These are phyloP conservation scores for Cyathus striatus DNA, from an alignment of 768 basidiomycete species.

Conservation along the genomic window DNA sequence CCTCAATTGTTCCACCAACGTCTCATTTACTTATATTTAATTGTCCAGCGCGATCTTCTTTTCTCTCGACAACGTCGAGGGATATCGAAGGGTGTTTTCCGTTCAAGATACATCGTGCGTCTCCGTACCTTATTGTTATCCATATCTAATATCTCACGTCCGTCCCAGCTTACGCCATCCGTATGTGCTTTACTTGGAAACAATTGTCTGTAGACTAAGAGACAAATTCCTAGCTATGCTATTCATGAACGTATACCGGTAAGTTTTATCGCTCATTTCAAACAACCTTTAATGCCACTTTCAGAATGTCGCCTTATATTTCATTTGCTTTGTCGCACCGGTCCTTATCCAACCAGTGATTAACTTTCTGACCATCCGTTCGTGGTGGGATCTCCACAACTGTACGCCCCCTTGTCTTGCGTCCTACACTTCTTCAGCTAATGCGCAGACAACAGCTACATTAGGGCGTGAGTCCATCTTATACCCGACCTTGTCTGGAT, in stretches of 20 bases:
- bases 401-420: constrained; percentile 24
- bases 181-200: constrained; percentile 21
- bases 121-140: constrained; percentile 1
- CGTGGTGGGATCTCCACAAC: constrained; percentile 87
- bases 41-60: constrained; percentile 54
- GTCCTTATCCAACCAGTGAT: constrained; percentile 63
- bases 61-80: constrained; percentile 57
- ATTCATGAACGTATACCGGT: constrained; percentile 78
- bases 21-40: not conserved
- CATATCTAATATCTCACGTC: constrained; percentile 1
- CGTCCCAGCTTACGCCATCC: constrained; percentile 32
- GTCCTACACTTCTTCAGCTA: constrained; percentile 4
- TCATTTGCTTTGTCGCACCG: constrained; percentile 61
- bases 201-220: not conserved
- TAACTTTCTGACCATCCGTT: constrained; percentile 69
- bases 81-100: constrained; percentile 77
- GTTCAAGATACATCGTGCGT: constrained; percentile 71
- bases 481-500: constrained; percentile 2
- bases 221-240: constrained; percentile 43
- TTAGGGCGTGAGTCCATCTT: constrained; percentile 30
- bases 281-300: constrained; percentile 2
- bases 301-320: constrained; percentile 43
- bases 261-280: constrained; percentile 16
- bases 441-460: no score
- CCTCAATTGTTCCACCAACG: not conserved